Conservation (phyloP, 2,329 filamentous ascomycete genomes). For the Dactylonectria estremocensis region DNA sequence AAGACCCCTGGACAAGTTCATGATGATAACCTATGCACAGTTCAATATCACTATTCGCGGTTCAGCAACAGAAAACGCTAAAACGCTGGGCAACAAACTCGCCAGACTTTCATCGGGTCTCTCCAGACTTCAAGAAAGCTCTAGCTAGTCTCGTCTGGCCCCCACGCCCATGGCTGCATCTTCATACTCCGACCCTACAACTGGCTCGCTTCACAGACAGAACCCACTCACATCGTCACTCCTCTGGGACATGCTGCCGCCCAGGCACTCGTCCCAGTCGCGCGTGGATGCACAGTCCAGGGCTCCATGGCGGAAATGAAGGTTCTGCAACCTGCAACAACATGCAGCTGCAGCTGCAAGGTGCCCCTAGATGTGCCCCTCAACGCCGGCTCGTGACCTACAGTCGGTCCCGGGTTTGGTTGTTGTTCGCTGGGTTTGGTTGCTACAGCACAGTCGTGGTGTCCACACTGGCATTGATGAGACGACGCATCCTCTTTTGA, state of each 20-base stretch:
- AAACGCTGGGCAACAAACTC: neutral
- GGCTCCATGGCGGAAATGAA: constrained; percentile 20
- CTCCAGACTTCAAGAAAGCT: constrained; percentile 7
- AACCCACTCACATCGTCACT: constrained; percentile 31
- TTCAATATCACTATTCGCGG: neutral
- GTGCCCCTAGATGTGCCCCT: constrained; percentile 11
- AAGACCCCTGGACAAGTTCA: neutral
- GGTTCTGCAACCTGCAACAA: constrained; percentile 18
- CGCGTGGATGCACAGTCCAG: constrained; percentile 9
- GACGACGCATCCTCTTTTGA: constrained; percentile 8
- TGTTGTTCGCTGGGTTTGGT: constrained; percentile 12
- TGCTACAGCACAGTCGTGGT: constrained; percentile 2
- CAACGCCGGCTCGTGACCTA: constrained; percentile 22
- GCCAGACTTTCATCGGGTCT: neutral
- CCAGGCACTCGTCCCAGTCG: constrained; percentile 20
- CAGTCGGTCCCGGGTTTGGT: constrained; percentile 9
- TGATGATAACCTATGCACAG: neutral
- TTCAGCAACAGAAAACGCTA: neutral
- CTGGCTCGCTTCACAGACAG: constrained; percentile 33
- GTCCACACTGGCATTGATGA: constrained; percentile 4
- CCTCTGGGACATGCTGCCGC: constrained; percentile 20
- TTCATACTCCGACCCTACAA: constrained; percentile 31
- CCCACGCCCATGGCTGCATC: constrained; percentile 27
- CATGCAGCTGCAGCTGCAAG: constrained; percentile 29
- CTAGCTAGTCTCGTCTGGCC: constrained; percentile 19